phyloP scores from a whole-genome alignment of 495 filamentous ascomycete species.

The Penicillium taxi region DNA sequence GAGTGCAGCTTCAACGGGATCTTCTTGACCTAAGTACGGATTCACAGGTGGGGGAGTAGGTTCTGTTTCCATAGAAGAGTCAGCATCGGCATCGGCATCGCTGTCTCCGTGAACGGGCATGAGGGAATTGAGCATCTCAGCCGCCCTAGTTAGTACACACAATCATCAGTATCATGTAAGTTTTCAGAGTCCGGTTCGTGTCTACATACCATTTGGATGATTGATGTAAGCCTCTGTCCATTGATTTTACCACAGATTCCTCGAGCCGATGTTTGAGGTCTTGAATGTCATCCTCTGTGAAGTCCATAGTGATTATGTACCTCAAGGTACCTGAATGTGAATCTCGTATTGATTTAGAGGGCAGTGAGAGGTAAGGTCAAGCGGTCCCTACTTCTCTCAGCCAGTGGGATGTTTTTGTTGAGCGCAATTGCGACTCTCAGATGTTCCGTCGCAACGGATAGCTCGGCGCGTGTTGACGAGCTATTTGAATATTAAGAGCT shows the following conservation, averaged over 20 bases:
- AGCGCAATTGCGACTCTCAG: too few species aligned
- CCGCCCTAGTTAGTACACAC: conserved; percentile 60
- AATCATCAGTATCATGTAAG: too few species aligned
- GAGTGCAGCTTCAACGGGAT: conserved; percentile 61
- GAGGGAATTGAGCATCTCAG: conserved; percentile 85
- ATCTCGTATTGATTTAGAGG: too few species aligned
- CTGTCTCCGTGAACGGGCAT: conserved; percentile 39
- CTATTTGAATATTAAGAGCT: too few species aligned
- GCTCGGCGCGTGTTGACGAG: too few species aligned
- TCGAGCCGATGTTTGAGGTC: conserved; percentile 61
- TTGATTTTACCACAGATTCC: conserved; percentile 79
- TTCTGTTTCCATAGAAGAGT: conserved; percentile 49
- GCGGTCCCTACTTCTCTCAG: too few species aligned
- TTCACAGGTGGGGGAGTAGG: conserved; percentile 23
- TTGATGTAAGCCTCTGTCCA: conserved; percentile 91
- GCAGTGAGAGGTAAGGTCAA: too few species aligned
- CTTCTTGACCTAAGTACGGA: conserved; percentile 43
- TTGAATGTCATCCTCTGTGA: conserved; percentile 34
- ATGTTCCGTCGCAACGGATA: too few species aligned
- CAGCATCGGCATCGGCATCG: conserved; percentile 48
- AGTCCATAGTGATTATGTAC: conserved; percentile 29
- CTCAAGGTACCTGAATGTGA: too few species aligned
- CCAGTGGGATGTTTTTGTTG: too few species aligned
- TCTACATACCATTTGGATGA: conserved; percentile 81
- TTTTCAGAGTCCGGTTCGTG: not conserved